Conservation (phyloP, 371 early-diverging fungal genomes). For the Mortierella sp. region DNA sequence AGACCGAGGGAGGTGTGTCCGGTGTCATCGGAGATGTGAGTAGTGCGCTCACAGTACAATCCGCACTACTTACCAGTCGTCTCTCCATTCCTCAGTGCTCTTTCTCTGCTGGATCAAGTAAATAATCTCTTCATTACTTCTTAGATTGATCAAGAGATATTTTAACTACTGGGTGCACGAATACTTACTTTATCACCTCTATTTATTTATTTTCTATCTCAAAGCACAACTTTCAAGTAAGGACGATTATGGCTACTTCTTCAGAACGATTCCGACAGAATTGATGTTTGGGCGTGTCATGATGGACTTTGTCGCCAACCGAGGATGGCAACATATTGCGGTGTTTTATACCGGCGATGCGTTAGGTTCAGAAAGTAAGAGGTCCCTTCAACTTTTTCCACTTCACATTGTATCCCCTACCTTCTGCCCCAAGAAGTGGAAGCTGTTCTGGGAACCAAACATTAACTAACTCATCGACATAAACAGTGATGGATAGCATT, state of each 20-base stretch:
- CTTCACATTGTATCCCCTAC: background rate
- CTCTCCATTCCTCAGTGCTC: slow-evolving; percentile 74
- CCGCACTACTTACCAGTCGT: slow-evolving; percentile 67
- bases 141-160: background rate
- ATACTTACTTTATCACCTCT: background rate
- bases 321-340: slow-evolving; percentile 66
- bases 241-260: slow-evolving; percentile 67
- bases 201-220: background rate
- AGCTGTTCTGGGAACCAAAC: no score
- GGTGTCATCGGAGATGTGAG: slow-evolving; percentile 72
- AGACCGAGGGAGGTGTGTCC: slow-evolving; percentile 60
- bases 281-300: slow-evolving; percentile 64
- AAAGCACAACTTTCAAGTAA: slow-evolving; percentile 68
- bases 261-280: slow-evolving; percentile 67
- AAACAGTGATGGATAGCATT: slow-evolving; percentile 62
- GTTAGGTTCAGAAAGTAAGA: slow-evolving; percentile 64
- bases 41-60: slow-evolving; percentile 67
- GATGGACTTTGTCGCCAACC: slow-evolving; percentile 62
- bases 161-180: no score
- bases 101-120: slow-evolving; percentile 69
- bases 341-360: slow-evolving; percentile 65
- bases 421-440: no score
- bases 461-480: background rate
- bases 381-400: background rate
- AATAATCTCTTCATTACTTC: background rate